Percentiles rank a stretch among this genome's conserved stretches.
These are phyloP conservation scores for Wickerhamomyces mucosus DNA, from an alignment of 805 yeast species.

Conservation along the genomic window DNA sequence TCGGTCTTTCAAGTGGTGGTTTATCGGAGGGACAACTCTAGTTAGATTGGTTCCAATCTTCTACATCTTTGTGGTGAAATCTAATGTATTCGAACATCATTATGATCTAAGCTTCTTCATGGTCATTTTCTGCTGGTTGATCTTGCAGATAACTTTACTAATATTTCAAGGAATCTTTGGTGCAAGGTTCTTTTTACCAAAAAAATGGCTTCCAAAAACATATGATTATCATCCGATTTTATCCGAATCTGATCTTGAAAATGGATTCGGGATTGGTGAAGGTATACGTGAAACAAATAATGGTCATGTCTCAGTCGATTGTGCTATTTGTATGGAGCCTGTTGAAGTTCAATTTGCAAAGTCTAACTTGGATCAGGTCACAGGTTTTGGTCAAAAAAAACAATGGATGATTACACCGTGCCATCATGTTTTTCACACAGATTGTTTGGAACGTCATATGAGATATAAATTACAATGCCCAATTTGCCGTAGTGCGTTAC, in stretches of 20 bases:
- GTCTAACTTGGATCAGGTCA: conserved; percentile 16
- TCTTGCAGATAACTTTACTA: conserved; percentile 47
- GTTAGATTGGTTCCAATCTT: conserved; percentile 55
- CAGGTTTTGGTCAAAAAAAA: conserved; percentile 7
- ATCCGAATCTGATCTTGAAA: conserved; percentile 49
- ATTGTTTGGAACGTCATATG: conserved; percentile 93
- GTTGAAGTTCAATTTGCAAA: conserved; percentile 47
- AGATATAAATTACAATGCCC: conserved; percentile 88
- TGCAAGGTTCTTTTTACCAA: conserved; percentile 77
- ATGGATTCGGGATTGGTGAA: conserved; percentile 44
- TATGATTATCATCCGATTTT: conserved; percentile 76
- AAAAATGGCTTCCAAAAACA: conserved; percentile 63
- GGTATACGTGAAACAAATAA: conserved; percentile 23
- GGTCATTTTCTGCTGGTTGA: conserved; percentile 43
- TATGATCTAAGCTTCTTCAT: conserved; percentile 42
- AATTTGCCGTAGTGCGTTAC: conserved; percentile 76
- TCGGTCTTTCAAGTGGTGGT: conserved; percentile 63
- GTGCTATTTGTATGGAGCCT: conserved; percentile 85
- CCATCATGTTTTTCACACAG: conserved; percentile 79
- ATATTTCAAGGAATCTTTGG: conserved; percentile 61
- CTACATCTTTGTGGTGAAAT: conserved; percentile 43
- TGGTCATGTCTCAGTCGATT: conserved; percentile 49
- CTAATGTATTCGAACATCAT: conserved; percentile 66
- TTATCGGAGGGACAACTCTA: conserved; percentile 57
- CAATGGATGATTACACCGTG: conserved; percentile 76